Percentiles rank a stretch among this genome's conserved stretches.
Evolutionary conservation across 345 rosid species (phyloP).

Genomic region (Arabis hirsuta): DNA sequence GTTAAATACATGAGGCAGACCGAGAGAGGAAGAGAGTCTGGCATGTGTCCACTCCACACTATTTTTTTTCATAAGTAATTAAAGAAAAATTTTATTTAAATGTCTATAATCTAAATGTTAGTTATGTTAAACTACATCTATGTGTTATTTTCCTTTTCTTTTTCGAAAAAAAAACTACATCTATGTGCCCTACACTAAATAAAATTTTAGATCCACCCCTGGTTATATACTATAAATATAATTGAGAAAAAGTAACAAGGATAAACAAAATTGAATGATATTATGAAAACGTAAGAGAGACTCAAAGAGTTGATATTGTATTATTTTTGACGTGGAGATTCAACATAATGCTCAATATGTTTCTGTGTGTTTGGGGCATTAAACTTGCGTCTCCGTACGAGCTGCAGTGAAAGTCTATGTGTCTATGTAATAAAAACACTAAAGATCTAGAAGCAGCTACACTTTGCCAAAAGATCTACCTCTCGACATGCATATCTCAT

Average conservation of each 20-base stretch:
- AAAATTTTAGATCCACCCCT: too few species aligned
- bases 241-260: not conserved
- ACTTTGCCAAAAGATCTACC: slow-evolving; percentile 39
- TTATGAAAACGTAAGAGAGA: slow-evolving; percentile 8
- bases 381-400: slow-evolving; percentile 32
- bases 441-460: slow-evolving; percentile 31
- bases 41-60: too few species aligned
- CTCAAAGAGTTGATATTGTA: not conserved
- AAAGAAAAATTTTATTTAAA: too few species aligned
- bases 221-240: too few species aligned
- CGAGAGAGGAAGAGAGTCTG: too few species aligned
- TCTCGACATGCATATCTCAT: slow-evolving; percentile 37
- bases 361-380: slow-evolving; percentile 1
- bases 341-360: slow-evolving; percentile 3
- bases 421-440: slow-evolving; percentile 22
- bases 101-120: too few species aligned
- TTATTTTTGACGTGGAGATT: not conserved
- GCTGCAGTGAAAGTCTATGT: slow-evolving; percentile 33
- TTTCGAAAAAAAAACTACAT: too few species aligned
- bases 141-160: too few species aligned
- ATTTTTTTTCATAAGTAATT: too few species aligned
- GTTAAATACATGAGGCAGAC: too few species aligned
- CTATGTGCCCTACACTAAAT: too few species aligned
- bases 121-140: too few species aligned
- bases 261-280: not conserved